Conservation (phyloP, 176 grass and related monocot species). For the bread wheat (Triticum aestivum) region IWGSC_CS_RefSeq_v2.1 NC_057798.1:63437687-63438186, state of each 20-base stretch:
- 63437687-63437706: neutral
- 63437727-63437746: neutral
- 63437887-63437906: neutral
- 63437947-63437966: constrained; percentile 56
- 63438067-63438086: neutral
- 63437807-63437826: neutral
- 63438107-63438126: neutral
- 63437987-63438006: constrained; percentile 78
- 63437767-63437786: neutral
- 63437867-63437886: constrained; percentile 23
- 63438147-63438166: constrained; percentile 85
- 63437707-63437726: neutral
- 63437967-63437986: constrained; percentile 71
- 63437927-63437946: constrained; percentile 42
- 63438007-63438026: constrained; percentile 82
- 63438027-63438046: neutral
- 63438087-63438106: neutral
- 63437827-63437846: neutral
- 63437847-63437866: constrained; percentile 26
- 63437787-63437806: constrained; percentile 16
- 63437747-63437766: neutral
- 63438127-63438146: constrained; percentile 65
- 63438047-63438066: constrained; percentile 18
- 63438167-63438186: constrained; percentile 64
- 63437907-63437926: constrained; percentile 33